phyloP scores from a whole-genome alignment of 495 filamentous ascomycete species.

The Lineolata rhizophorae region DNA sequence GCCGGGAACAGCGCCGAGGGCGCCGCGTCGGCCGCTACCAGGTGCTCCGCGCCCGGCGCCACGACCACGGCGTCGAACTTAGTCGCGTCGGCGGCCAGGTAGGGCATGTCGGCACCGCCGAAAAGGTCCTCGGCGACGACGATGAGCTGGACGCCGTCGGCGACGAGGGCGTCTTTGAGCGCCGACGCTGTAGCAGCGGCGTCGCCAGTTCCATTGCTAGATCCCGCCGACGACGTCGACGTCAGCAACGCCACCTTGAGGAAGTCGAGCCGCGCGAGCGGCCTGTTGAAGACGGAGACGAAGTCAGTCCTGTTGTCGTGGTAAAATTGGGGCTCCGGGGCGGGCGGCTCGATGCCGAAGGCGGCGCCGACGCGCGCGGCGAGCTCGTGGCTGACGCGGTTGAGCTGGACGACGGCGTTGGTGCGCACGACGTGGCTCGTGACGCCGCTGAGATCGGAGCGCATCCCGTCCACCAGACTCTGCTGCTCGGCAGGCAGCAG shows the following conservation, averaged over 20 bases:
- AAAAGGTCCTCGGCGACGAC: slow-evolving; percentile 40
- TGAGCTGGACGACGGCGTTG: slow-evolving; percentile 49
- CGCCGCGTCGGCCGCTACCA: slow-evolving; percentile 24
- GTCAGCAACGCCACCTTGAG: slow-evolving; percentile 49
- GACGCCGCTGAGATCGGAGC: slow-evolving; percentile 47
- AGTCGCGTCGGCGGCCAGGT: slow-evolving; percentile 45
- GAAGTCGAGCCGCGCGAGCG: slow-evolving; percentile 35
- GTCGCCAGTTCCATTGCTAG: slow-evolving; percentile 7
- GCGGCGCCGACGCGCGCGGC: slow-evolving; percentile 42
- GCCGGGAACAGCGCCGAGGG: slow-evolving; percentile 31
- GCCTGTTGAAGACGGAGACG: slow-evolving; percentile 35
- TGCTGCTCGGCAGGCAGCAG: slow-evolving; percentile 48
- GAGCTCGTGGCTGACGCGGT: slow-evolving; percentile 46
- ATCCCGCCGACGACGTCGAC: slow-evolving; percentile 8
- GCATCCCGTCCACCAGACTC: slow-evolving; percentile 55
- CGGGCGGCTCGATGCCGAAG: slow-evolving; percentile 23
- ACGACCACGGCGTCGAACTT: slow-evolving; percentile 51
- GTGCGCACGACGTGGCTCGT: slow-evolving; percentile 30
- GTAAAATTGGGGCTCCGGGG: slow-evolving; percentile 41
- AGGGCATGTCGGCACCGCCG: slow-evolving; percentile 41
- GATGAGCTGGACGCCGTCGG: slow-evolving; percentile 28
- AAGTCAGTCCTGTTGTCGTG: slow-evolving; percentile 43
- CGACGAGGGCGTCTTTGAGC: slow-evolving; percentile 24
- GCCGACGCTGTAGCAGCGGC: slow-evolving; percentile 13
- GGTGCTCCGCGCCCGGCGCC: slow-evolving; percentile 28